These are phyloP conservation scores for Platanthera zijinensis DNA, from an alignment of 106 monocot genomes.

Conservation along the genomic window DNA sequence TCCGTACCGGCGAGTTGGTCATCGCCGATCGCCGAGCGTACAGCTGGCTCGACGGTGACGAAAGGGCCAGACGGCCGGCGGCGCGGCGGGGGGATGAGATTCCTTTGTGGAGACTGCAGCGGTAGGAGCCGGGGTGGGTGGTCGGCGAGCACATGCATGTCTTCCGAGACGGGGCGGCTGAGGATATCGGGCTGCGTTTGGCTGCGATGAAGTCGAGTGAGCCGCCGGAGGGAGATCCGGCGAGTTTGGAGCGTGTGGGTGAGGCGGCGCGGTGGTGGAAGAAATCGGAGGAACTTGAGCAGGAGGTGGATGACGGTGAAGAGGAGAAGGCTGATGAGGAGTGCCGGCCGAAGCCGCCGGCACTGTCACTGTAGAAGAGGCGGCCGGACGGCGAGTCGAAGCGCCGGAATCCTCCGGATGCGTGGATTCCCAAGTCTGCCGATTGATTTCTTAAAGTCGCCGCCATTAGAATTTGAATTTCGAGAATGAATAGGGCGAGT, in stretches of 20 bases:
- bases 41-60: slow-evolving; percentile 21
- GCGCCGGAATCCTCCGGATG: slow-evolving; percentile 6
- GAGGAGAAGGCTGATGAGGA: background rate
- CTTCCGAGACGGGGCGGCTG: slow-evolving; percentile 20
- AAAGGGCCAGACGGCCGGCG: background rate
- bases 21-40: slow-evolving; percentile 43
- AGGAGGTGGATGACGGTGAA: background rate
- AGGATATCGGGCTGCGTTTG: slow-evolving; percentile 10
- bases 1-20: slow-evolving; percentile 53
- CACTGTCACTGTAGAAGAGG: slow-evolving; percentile 5
- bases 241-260: slow-evolving; percentile 38
- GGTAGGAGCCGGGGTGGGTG: slow-evolving; percentile 60
- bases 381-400: slow-evolving; percentile 14
- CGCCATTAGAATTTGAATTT: background rate
- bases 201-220: slow-evolving; percentile 17
- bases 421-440: background rate
- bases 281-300: slow-evolving; percentile 9
- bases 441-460: slow-evolving; percentile 29
- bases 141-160: slow-evolving; percentile 67
- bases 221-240: slow-evolving; percentile 15
- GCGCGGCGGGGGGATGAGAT: slow-evolving; percentile 29
- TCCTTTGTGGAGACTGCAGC: slow-evolving; percentile 53
- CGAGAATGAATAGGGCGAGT: background rate
- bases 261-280: slow-evolving; percentile 24
- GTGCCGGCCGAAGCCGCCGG: background rate